Conservation (phyloP, 192 early-diverging fungal genomes). For the Umbelopsis isabellina region DNA sequence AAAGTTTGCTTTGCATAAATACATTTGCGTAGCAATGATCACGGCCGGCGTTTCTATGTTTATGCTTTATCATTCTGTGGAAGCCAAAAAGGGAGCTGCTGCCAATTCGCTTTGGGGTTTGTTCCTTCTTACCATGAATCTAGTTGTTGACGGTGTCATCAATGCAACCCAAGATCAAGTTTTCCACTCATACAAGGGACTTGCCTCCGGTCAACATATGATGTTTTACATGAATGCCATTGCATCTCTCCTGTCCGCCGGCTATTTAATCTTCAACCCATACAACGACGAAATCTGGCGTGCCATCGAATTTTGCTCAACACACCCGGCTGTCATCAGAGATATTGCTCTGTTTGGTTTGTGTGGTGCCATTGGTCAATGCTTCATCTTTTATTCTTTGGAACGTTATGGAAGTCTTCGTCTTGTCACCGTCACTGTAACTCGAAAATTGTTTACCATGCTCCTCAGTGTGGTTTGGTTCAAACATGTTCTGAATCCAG, state of each 20-base stretch:
- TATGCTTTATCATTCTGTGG: slow-evolving; percentile 81
- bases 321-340: slow-evolving; percentile 77
- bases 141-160: slow-evolving; percentile 91
- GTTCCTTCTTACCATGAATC: slow-evolving; percentile 79
- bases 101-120: slow-evolving; percentile 81
- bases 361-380: slow-evolving; percentile 95
- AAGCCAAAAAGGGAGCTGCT: slow-evolving; percentile 48
- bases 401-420: slow-evolving; percentile 87
- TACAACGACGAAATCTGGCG: slow-evolving; percentile 74
- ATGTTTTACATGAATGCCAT: slow-evolving; percentile 97
- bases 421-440: slow-evolving; percentile 94
- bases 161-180: slow-evolving; percentile 97
- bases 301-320: slow-evolving; percentile 75
- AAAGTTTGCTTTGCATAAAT: slow-evolving; percentile 86
- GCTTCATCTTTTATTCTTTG: slow-evolving; percentile 96
- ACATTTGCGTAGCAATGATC: slow-evolving; percentile 84
- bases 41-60: slow-evolving; percentile 92
- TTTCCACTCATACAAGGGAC: slow-evolving; percentile 67
- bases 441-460: slow-evolving; percentile 95
- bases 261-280: slow-evolving; percentile 75
- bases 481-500: slow-evolving; percentile 71
- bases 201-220: slow-evolving; percentile 89
- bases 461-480: slow-evolving; percentile 90
- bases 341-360: slow-evolving; percentile 91
- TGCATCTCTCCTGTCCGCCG: slow-evolving; percentile 69